Conservation (phyloP, 208 protist species). For the Borovskyia barvae region DNA sequence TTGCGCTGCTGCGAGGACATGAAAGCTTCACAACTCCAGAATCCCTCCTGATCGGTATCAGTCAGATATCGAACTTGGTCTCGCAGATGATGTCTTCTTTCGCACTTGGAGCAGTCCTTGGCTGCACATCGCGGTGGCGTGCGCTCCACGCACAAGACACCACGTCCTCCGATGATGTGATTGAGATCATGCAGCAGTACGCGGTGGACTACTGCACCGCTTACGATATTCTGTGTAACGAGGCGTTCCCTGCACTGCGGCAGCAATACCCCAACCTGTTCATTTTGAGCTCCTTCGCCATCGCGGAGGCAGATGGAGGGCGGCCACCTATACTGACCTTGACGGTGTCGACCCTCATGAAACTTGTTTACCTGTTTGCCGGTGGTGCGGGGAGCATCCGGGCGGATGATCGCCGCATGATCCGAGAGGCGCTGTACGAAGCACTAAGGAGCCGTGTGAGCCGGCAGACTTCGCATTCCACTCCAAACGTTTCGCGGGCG, state of each 20-base stretch:
- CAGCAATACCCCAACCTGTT: slow-evolving; percentile 65
- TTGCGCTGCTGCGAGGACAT: slow-evolving; percentile 17
- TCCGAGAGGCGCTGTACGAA: slow-evolving; percentile 10
- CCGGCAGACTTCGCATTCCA: background rate
- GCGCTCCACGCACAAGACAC: slow-evolving; percentile 15
- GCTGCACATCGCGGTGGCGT: slow-evolving; percentile 19
- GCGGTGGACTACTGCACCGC: slow-evolving; percentile 25
- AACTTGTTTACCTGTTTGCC: slow-evolving; percentile 63
- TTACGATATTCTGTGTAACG: slow-evolving; percentile 13
- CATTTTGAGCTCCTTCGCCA: slow-evolving; percentile 20
- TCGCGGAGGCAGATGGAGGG: slow-evolving; percentile 11
- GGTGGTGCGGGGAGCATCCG: slow-evolving; percentile 56
- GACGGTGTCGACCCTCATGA: slow-evolving; percentile 34
- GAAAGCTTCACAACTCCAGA: slow-evolving; percentile 32
- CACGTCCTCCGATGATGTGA: slow-evolving; percentile 10
- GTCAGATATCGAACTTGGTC: slow-evolving; percentile 44
- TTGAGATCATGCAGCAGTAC: slow-evolving; percentile 22
- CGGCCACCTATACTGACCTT: slow-evolving; percentile 33
- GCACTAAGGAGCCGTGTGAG: background rate
- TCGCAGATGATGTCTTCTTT: slow-evolving; percentile 57
- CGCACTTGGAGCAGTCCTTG: slow-evolving; percentile 29
- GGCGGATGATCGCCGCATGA: slow-evolving; percentile 42
- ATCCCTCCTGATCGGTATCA: slow-evolving; percentile 40
- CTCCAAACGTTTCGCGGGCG: background rate
- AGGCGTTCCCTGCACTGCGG: slow-evolving; percentile 27